A percentile compares a stretch with the other conserved stretches of the same genome.
Conservation (phyloP, 2,329 filamentous ascomycete species). For the Gliomastix tumulicola region DNA sequence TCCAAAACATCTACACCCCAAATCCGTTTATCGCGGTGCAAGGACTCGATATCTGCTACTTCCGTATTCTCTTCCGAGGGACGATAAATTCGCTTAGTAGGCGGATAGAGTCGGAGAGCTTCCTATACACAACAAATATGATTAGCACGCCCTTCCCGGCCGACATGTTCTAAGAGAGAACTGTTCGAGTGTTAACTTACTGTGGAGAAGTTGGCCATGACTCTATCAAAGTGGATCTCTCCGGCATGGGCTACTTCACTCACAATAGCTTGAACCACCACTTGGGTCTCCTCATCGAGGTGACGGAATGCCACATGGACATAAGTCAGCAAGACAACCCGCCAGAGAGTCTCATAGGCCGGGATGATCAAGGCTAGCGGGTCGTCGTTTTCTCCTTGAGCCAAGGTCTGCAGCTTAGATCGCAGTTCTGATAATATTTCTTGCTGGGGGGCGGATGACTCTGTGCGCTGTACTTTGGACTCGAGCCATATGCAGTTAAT, state of each 20-base stretch:
- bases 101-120: slow-evolving; percentile 1
- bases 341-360: slow-evolving; percentile 1
- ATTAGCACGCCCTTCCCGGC: not conserved
- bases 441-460: not conserved
- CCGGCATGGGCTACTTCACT: not conserved
- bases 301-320: slow-evolving; percentile 1
- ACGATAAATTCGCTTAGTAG: not conserved
- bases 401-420: not conserved
- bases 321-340: not conserved
- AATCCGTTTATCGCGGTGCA: not conserved
- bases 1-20: not conserved
- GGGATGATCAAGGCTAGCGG: not conserved
- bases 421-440: not conserved
- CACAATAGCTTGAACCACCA: not conserved
- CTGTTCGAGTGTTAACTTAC: not conserved
- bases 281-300: not conserved
- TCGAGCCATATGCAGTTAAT: not conserved
- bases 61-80: not conserved
- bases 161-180: too few species aligned
- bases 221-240: not conserved
- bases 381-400: not conserved
- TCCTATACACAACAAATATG: not conserved
- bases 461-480: too few species aligned
- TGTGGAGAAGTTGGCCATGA: not conserved
- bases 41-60: slow-evolving; percentile 1